Evolutionary conservation across 108 stramenopile species (phyloP), one percentile per base, ranked within the genome.

Genomic region (Thalassiosira profunda): DNA sequence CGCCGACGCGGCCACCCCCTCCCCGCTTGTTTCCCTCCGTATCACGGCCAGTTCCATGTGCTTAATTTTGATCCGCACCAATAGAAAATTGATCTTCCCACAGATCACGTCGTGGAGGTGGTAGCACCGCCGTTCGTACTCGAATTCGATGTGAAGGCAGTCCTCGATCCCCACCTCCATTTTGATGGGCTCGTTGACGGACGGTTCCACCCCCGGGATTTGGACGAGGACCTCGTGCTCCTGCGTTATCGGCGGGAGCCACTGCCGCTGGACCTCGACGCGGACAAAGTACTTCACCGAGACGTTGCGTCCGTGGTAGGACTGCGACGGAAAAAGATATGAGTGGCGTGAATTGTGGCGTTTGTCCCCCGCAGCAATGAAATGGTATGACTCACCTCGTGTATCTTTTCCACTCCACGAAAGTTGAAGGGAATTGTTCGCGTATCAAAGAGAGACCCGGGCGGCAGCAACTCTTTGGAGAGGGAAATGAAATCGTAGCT

Each of bases 151-250:
- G 72, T 99, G 99, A 33, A 99, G 86, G 76, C 98, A 99, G 57
- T 99, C 99, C 73, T 99, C 99, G 65, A 99, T 99, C 11, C 99
- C 99, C 33, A 99, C 99, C 77, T 99, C 99, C 98, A 98, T 98
- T 79, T 98, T 99, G 62, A 99, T 96, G 29, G 94, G 67, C 58
- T 90, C 84, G 56, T 90, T 85, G 28, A 87, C 73, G 25, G 64
- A 59, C 5, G 95, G 97, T 66, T 92, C 85, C n/a, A 72, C 57
- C 11, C 85, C 74, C 31, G 84, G 59, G 23, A 88, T 71, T 63
- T 98, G 98, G 6, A 99, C 89, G 65, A 94, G 74, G 26, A 98
- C 85, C 46, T 99, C 98, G 40, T 94, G 90, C 64, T 98, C 98
- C 63, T 87, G 81, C 9, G 81, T 78, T 0, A 97, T 66, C 29